These are phyloP conservation scores for Trichoderma hamatum DNA, from an alignment of 2,329 filamentous ascomycete species.

Conservation along the genomic window DNA sequence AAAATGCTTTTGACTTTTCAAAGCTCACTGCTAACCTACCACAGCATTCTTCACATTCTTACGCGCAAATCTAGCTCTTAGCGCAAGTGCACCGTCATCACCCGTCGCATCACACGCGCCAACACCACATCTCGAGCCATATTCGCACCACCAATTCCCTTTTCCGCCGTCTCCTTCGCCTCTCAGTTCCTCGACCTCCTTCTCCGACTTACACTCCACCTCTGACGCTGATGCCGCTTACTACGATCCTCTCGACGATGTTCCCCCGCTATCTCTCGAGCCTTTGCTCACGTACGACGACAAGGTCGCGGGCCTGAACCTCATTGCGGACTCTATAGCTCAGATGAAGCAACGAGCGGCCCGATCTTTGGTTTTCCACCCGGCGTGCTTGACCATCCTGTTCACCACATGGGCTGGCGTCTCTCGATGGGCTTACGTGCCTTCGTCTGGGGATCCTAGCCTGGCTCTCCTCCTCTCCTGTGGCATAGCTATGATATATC, in stretches of 20 bases:
- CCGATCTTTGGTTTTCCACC: slow-evolving; percentile 65
- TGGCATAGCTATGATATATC: slow-evolving; percentile 64
- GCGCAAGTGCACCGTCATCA: slow-evolving; percentile 49
- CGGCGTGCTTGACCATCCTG: slow-evolving; percentile 55
- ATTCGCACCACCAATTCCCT: slow-evolving; percentile 40
- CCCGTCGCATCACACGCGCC: slow-evolving; percentile 65
- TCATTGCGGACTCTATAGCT: slow-evolving; percentile 80
- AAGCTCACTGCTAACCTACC: background rate
- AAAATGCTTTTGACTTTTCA: background rate
- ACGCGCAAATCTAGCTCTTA: slow-evolving; percentile 76
- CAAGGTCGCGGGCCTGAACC: slow-evolving; percentile 67
- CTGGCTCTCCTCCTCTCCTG: slow-evolving; percentile 60
- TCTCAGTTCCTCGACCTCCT: slow-evolving; percentile 48
- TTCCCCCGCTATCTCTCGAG: slow-evolving; percentile 67
- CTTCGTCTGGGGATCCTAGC: slow-evolving; percentile 52
- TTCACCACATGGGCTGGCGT: slow-evolving; percentile 47
- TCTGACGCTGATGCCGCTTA: slow-evolving; percentile 45
- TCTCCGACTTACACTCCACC: background rate
- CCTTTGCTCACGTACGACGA: slow-evolving; percentile 58
- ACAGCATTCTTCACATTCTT: slow-evolving; percentile 85
- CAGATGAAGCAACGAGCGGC: slow-evolving; percentile 76
- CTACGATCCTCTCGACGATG: slow-evolving; percentile 43
- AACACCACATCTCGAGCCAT: slow-evolving; percentile 65
- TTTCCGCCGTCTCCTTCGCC: slow-evolving; percentile 57
- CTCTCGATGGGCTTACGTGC: slow-evolving; percentile 52